These are phyloP conservation scores for Tephrocybe sp. DNA, from an alignment of 768 basidiomycete species.

Conservation along the genomic window DNA sequence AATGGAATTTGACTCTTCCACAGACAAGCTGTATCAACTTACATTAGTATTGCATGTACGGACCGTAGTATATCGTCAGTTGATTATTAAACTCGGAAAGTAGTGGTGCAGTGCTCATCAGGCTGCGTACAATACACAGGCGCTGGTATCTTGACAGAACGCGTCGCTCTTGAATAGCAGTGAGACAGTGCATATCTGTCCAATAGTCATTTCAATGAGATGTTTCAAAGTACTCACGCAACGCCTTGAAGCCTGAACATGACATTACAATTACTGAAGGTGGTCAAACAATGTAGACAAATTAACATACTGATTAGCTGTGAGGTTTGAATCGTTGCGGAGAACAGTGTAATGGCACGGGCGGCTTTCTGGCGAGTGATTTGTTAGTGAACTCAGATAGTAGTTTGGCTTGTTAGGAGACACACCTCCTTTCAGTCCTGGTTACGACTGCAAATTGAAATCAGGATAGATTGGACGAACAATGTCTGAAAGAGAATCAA, in stretches of 20 bases:
- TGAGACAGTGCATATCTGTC: conserved; percentile 51
- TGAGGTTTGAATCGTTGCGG: conserved; percentile 26
- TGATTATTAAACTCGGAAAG: no score
- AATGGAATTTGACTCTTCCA: conserved; percentile 50
- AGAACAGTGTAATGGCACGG: conserved; percentile 60
- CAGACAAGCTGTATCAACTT: conserved; percentile 45
- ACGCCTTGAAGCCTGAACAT: conserved; percentile 44
- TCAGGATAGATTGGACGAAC: conserved; percentile 56
- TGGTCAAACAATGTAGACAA: conserved; percentile 6
- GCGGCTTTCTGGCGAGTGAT: conserved; percentile 39
- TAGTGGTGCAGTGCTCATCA: background rate
- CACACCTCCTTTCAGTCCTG: conserved; percentile 49
- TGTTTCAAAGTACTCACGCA: conserved; percentile 40
- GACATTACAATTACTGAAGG: background rate
- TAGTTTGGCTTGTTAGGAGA: background rate
- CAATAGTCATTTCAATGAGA: background rate
- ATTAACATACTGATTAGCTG: conserved; percentile 21
- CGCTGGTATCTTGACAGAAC: conserved; percentile 72
- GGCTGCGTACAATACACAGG: conserved; percentile 64
- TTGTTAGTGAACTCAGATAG: background rate
- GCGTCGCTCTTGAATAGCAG: conserved; percentile 64
- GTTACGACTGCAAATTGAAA: conserved; percentile 61
- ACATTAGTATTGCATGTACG: conserved; percentile 14
- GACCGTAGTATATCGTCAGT: conserved; percentile 38
- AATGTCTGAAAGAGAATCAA: conserved; percentile 37